These are phyloP conservation scores for Arabis hirsuta DNA, from an alignment of 345 rosid genomes.

Conservation along the genomic window DNA sequence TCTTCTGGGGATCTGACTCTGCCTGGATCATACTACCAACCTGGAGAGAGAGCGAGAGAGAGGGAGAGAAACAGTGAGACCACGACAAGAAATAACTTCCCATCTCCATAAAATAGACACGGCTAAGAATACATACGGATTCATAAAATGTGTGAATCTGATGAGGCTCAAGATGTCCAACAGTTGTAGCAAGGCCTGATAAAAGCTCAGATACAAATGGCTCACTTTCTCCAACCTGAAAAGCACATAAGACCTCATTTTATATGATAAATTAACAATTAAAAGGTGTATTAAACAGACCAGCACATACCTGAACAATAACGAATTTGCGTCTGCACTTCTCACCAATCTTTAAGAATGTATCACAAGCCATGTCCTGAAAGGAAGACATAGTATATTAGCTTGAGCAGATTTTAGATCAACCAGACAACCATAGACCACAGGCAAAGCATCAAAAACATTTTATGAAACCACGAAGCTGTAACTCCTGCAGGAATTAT, in stretches of 20 bases:
- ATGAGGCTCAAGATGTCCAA: slow-evolving; percentile 93
- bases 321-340: slow-evolving; percentile 96
- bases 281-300: slow-evolving; percentile 1
- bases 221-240: slow-evolving; percentile 92
- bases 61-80: slow-evolving; percentile 3
- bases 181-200: slow-evolving; percentile 77
- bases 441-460: background rate
- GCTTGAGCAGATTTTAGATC: slow-evolving; percentile 9
- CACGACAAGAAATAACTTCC: slow-evolving; percentile 12
- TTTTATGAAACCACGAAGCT: slow-evolving; percentile 11
- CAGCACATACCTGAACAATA: slow-evolving; percentile 70
- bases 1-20: slow-evolving; percentile 90
- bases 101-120: slow-evolving; percentile 9
- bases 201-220: slow-evolving; percentile 99
- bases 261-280: background rate
- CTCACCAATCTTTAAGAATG: slow-evolving; percentile 96
- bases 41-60: slow-evolving; percentile 45
- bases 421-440: background rate
- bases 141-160: slow-evolving; percentile 98
- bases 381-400: slow-evolving; percentile 16
- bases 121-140: slow-evolving; percentile 58
- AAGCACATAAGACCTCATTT: slow-evolving; percentile 24
- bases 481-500: background rate
- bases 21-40: slow-evolving; percentile 96
- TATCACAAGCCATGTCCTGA: slow-evolving; percentile 99